These are phyloP conservation scores for Entamoeba dispar DNA, from an alignment of 208 protist genomes.

Conservation along the genomic window DNA sequence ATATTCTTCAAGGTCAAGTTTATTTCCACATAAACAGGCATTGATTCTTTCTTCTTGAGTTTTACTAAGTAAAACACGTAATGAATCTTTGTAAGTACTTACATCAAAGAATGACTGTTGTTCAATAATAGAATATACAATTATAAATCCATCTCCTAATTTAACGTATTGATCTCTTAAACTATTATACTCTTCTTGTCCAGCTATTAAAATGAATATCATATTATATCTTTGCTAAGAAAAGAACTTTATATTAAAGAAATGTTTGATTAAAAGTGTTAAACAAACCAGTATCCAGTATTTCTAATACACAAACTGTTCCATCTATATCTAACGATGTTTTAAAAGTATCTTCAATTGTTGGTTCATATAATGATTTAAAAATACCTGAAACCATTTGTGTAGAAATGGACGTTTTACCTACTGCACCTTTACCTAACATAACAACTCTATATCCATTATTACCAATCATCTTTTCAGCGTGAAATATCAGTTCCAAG, in stretches of 20 bases:
- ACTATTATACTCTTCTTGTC: conserved; percentile 42
- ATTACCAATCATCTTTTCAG: too few relatives aligned
- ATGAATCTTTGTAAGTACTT: conserved; percentile 39
- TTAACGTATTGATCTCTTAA: conserved; percentile 40
- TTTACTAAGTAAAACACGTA: conserved; percentile 17
- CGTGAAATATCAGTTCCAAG: too few relatives aligned
- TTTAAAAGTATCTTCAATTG: background rate
- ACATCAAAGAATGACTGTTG: conserved; percentile 43
- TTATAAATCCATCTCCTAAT: conserved; percentile 48
- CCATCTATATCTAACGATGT: background rate
- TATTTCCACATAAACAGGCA: conserved; percentile 41
- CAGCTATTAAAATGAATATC: background rate
- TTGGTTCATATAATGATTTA: background rate
- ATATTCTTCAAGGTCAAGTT: conserved; percentile 29
- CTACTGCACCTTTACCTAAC: background rate
- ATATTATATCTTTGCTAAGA: too few relatives aligned
- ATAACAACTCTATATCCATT: background rate
- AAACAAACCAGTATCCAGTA: conserved; percentile 53
- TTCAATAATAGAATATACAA: conserved; percentile 49
- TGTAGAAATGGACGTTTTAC: background rate
- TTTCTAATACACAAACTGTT: conserved; percentile 34
- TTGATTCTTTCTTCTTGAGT: conserved; percentile 14
- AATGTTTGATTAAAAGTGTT: background rate
- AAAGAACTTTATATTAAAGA: too few relatives aligned
- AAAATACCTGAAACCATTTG: background rate